Conservation (phyloP, 768 basidiomycete species). For the Mrakia gelida region DNA sequence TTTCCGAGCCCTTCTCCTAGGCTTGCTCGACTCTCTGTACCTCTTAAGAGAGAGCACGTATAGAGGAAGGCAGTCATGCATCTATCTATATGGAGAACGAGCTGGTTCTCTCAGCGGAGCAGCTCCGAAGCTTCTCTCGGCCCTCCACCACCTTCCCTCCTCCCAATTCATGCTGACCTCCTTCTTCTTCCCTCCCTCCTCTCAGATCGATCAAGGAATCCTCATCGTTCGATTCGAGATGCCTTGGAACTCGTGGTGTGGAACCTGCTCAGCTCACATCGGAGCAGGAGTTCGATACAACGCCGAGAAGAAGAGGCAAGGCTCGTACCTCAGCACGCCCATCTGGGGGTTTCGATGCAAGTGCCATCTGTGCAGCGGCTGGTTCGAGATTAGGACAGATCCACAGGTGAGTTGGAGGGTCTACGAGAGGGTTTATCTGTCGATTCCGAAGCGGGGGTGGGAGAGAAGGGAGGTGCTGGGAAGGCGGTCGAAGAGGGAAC, state of each 20-base stretch:
- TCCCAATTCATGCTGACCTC: neutral
- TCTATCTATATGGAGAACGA: too few relatives aligned
- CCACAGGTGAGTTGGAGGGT: constrained; percentile 63
- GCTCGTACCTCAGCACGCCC: constrained; percentile 88
- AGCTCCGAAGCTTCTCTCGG: neutral
- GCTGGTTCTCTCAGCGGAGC: neutral
- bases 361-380: constrained; percentile 91
- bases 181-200: neutral
- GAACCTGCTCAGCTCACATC: constrained; percentile 61
- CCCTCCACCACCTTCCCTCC: neutral
- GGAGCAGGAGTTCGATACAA: constrained; percentile 99
- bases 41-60: too few relatives aligned
- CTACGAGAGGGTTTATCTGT: neutral
- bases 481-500: neutral
- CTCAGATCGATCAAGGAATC: constrained; percentile 79
- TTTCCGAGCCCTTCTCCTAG: neutral
- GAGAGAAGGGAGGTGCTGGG: neutral
- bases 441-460: too few relatives aligned
- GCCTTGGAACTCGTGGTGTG: constrained; percentile 29
- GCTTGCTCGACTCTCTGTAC: neutral
- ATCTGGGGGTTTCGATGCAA: constrained; percentile 96
- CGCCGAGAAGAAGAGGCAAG: constrained; percentile 96
- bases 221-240: constrained; percentile 92
- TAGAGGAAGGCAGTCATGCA: too few relatives aligned
- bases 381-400: constrained; percentile 98